Evolutionary conservation across 2,329 filamentous ascomycete genomes (phyloP).

Genomic region (Sporothrix curviconia): DNA sequence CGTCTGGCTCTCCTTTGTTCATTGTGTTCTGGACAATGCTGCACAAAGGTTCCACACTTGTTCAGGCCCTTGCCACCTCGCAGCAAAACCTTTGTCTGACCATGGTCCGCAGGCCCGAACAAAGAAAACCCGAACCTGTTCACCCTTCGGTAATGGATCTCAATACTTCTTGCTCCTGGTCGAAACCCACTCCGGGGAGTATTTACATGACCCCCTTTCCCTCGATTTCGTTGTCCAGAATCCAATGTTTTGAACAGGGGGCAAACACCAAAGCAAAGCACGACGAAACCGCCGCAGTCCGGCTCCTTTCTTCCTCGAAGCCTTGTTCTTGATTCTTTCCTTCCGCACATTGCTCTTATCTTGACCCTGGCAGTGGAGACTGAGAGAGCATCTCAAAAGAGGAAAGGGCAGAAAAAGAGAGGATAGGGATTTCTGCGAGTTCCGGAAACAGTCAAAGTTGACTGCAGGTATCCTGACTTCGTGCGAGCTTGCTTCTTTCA

Average conservation of each 20-base stretch:
- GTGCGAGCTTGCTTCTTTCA: no score
- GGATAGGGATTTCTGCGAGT: background rate
- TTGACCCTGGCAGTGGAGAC: background rate
- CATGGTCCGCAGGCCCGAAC: background rate
- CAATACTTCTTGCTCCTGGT: no score
- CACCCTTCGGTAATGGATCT: background rate
- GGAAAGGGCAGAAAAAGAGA: background rate
- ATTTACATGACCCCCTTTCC: background rate
- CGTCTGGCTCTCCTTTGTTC: no score
- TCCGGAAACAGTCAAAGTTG: background rate
- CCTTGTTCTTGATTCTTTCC: background rate
- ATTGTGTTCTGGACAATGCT: no score
- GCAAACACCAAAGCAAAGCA: background rate
- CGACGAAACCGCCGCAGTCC: background rate
- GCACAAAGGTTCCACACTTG: no score
- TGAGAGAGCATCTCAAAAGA: background rate
- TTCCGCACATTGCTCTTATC: background rate
- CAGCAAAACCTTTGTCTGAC: background rate
- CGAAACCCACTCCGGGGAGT: no score
- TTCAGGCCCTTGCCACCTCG: background rate
- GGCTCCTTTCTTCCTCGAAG: background rate
- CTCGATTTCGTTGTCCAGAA: background rate
- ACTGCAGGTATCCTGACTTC: no score
- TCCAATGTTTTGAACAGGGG: background rate
- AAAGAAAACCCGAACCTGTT: background rate